A percentile compares a stretch with the other conserved stretches of the same genome.
phyloP scores from a whole-genome alignment of 768 basidiomycete species.

The Grammothele lineata region DNA sequence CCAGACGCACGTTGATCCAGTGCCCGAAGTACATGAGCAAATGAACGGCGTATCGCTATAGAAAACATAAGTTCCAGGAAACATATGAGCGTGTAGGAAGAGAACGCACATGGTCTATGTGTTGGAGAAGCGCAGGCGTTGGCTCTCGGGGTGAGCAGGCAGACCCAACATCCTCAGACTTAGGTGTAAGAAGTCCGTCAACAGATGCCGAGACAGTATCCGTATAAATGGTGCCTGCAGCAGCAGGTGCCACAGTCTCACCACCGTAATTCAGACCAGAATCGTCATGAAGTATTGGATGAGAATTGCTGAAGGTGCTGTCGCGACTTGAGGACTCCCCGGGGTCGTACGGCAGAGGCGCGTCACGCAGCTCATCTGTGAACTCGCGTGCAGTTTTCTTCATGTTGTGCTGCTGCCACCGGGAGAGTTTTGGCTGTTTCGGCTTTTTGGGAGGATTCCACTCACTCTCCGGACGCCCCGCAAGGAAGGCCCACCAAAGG shows the following conservation, averaged over 20 bases:
- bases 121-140: constrained; percentile 49
- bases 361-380: constrained; percentile 21
- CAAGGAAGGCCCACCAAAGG: constrained; percentile 75
- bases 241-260: too few species aligned
- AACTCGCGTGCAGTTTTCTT: constrained; percentile 30
- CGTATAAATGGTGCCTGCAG: too few species aligned
- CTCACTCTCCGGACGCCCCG: constrained; percentile 60
- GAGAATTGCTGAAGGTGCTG: too few species aligned
- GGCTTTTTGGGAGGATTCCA: constrained; percentile 55
- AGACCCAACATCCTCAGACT: too few species aligned
- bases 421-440: constrained; percentile 22
- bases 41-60: constrained; percentile 65
- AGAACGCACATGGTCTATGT: constrained; percentile 64
- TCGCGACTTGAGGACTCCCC: not conserved
- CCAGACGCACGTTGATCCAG: constrained; percentile 67
- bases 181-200: too few species aligned
- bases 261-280: too few species aligned
- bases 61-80: constrained; percentile 3
- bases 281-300: too few species aligned
- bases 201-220: too few species aligned
- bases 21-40: constrained; percentile 81
- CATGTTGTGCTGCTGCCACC: constrained; percentile 12
- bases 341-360: constrained; percentile 7
- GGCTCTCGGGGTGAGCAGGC: constrained; percentile 57
- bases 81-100: too few species aligned